These are phyloP conservation scores for Peronospora farinosa DNA, from an alignment of 352 stramenopile genomes.

Conservation along the genomic window DNA sequence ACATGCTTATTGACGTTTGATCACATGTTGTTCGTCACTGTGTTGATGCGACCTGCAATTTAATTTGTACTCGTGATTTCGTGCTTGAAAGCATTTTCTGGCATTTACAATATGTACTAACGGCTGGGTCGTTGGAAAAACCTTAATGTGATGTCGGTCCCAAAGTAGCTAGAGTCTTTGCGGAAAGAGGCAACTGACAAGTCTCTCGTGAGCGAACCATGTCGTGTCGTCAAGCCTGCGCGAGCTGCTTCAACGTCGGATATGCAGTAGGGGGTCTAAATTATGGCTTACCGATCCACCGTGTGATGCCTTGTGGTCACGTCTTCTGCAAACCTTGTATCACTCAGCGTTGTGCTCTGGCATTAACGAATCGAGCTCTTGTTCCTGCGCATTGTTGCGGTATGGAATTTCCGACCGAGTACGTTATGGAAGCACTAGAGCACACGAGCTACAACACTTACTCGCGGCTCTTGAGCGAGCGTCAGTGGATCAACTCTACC, in stretches of 20 bases:
- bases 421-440: conserved; percentile 20
- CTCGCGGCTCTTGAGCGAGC: conserved; percentile 40
- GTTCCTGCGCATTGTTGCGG: conserved; percentile 55
- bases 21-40: too few relatives aligned
- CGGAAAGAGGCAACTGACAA: neutral
- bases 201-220: neutral
- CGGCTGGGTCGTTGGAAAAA: too few relatives aligned
- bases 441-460: conserved; percentile 14
- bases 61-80: too few relatives aligned
- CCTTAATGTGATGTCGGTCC: too few relatives aligned
- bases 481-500: conserved; percentile 24
- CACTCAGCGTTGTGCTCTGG: conserved; percentile 24
- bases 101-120: too few relatives aligned
- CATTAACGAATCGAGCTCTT: conserved; percentile 31
- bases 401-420: conserved; percentile 46
- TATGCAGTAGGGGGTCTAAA: neutral
- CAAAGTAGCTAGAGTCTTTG: neutral
- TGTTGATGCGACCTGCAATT: too few relatives aligned
- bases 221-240: conserved; percentile 5
- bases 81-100: too few relatives aligned
- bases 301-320: conserved; percentile 23
- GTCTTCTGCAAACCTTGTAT: conserved; percentile 27
- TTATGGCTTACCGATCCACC: conserved; percentile 5
- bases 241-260: conserved; percentile 16
- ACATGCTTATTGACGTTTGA: too few relatives aligned